A percentile compares a stretch with the other conserved stretches of the same genome.
These are phyloP conservation scores for Dioscorea alata DNA, from an alignment of 106 monocot species.

Conservation along the genomic window DNA sequence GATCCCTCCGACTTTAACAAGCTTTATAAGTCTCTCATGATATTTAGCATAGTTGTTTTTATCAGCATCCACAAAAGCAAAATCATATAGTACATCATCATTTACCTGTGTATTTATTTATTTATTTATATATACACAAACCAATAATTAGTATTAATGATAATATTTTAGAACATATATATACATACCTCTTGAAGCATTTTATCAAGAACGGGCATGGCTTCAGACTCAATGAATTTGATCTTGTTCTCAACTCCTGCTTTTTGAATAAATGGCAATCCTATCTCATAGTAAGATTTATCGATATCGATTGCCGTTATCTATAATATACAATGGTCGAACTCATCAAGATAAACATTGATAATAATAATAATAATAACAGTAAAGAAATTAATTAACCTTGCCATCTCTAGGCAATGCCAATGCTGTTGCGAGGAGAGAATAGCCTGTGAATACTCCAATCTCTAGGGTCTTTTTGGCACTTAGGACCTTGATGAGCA, in stretches of 20 bases:
- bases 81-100: conserved; percentile 3
- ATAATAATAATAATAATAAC: not conserved
- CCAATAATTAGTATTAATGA: too few relatives aligned
- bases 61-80: conserved; percentile 14
- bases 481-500: conserved; percentile 37
- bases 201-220: conserved; percentile 34
- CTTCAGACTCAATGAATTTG: conserved; percentile 38
- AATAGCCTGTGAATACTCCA: conserved; percentile 53
- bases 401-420: conserved; percentile 43
- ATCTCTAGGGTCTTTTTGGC: conserved; percentile 48
- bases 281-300: conserved; percentile 24
- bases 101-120: not conserved
- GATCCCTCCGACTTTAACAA: conserved; percentile 11
- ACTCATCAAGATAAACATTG: not conserved
- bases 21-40: conserved; percentile 11
- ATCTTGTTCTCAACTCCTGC: conserved; percentile 54
- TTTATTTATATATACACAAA: too few relatives aligned
- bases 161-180: too few relatives aligned
- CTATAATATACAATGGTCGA: not conserved
- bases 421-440: conserved; percentile 40
- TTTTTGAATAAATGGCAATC: conserved; percentile 36
- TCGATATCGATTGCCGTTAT: conserved; percentile 35
- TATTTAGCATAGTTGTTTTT: conserved; percentile 5
- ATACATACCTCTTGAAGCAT: conserved; percentile 30
- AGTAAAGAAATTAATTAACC: conserved; percentile 4